Evolutionary conservation across 306 rosid species (phyloP).

Genomic region (Prinsepia uniflora): DNA sequence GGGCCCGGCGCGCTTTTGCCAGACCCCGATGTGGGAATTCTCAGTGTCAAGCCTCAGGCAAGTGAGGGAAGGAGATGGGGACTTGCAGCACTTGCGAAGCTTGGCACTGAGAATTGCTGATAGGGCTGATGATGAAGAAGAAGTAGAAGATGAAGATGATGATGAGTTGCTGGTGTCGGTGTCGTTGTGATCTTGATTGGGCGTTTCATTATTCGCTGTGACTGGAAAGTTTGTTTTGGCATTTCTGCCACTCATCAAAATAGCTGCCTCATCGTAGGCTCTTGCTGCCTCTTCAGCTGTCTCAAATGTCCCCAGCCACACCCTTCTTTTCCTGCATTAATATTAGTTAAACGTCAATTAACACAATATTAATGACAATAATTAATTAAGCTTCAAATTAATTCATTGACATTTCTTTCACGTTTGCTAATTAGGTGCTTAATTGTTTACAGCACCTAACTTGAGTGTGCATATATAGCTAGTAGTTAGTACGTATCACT

Average conservation of each 20-base stretch:
- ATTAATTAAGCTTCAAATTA: background rate
- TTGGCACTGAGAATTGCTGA: constrained; percentile 59
- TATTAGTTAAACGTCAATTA: background rate
- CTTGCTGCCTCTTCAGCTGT: constrained; percentile 85
- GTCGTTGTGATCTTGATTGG: background rate
- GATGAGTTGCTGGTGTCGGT: background rate
- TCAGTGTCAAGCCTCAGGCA: constrained; percentile 79
- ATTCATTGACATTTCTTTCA: background rate
- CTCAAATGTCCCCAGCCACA: constrained; percentile 90
- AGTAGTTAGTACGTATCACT: background rate
- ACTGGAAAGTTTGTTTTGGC: constrained; percentile 84
- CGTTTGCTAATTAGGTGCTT: background rate
- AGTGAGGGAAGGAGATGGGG: constrained; percentile 70
- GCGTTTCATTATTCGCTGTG: constrained; percentile 14
- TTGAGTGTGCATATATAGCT: background rate
- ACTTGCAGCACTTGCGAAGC: constrained; percentile 58
- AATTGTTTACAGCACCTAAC: background rate
- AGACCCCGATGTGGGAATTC: constrained; percentile 72
- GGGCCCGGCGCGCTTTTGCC: constrained; percentile 69
- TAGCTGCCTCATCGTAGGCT: constrained; percentile 90
- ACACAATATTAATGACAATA: too few relatives aligned
- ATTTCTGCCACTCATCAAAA: constrained; percentile 69
- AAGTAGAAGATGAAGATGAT: too few relatives aligned
- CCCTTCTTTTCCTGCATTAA: constrained; percentile 72
- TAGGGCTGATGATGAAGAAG: constrained; percentile 29